Percentiles rank a stretch among this genome's conserved stretches.
These are phyloP conservation scores for Globisporangium cylindrosporum DNA, from an alignment of 352 stramenopile genomes.

Conservation along the genomic window DNA sequence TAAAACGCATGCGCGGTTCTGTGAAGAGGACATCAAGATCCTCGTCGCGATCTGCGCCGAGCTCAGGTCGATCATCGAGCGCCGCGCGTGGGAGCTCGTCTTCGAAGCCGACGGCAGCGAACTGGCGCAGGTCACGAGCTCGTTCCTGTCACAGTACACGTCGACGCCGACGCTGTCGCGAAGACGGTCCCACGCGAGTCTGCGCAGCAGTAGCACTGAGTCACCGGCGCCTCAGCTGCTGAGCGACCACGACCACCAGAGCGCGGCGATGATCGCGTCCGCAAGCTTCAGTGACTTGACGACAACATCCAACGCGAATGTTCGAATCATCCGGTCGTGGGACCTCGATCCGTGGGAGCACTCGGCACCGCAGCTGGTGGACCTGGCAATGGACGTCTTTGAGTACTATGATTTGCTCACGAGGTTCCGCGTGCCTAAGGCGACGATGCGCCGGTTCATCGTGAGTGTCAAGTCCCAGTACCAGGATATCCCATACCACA, in stretches of 20 bases:
- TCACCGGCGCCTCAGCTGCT: slow-evolving; percentile 5
- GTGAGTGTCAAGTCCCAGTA: slow-evolving; percentile 70
- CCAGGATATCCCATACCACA: slow-evolving; percentile 84
- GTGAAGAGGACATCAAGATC: slow-evolving; percentile 63
- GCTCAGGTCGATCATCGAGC: slow-evolving; percentile 59
- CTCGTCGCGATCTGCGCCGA: slow-evolving; percentile 63
- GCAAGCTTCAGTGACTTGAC: slow-evolving; percentile 30
- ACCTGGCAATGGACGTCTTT: slow-evolving; percentile 72
- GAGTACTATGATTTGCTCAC: slow-evolving; percentile 62
- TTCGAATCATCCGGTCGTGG: slow-evolving; percentile 36
- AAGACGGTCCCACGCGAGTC: slow-evolving; percentile 19
- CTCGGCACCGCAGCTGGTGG: slow-evolving; percentile 59
- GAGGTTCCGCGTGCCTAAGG: slow-evolving; percentile 47
- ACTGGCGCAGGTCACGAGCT: slow-evolving; percentile 47
- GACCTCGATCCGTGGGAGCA: slow-evolving; percentile 62
- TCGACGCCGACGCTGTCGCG: slow-evolving; percentile 40
- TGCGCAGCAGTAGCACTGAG: slow-evolving; percentile 20
- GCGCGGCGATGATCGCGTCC: slow-evolving; percentile 30
- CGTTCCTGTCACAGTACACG: slow-evolving; percentile 76
- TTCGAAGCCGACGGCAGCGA: slow-evolving; percentile 61
- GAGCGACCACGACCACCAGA: slow-evolving; percentile 30
- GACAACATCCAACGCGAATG: background rate
- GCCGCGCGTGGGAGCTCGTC: slow-evolving; percentile 67
- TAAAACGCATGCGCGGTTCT: slow-evolving; percentile 37
- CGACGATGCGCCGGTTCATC: slow-evolving; percentile 67